Evolutionary conservation across 2,329 filamentous ascomycete genomes (phyloP), one percentile per base, ranked within the genome.

Genomic region (Xylariaceae sp.): DNA sequence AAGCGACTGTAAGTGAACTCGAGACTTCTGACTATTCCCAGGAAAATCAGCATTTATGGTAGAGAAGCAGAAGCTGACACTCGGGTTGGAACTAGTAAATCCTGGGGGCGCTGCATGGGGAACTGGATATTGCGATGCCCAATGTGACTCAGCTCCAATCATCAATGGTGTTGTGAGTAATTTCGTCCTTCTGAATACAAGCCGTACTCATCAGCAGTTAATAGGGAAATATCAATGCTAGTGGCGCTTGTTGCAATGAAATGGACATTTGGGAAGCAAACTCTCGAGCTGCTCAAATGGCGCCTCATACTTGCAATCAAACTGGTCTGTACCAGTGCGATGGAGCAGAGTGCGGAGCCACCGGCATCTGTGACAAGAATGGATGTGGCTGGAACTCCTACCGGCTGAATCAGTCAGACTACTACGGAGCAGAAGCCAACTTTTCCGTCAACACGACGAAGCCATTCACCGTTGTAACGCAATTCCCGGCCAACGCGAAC

Each of bases 191-290:
- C 20, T 22, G 5, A 16, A 11, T n/a, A 14, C 12, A 2, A 5
- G 22, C 29, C 22, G 16, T 25, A 19, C 56, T 56, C 29, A 60
- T 44, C 20, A n/a, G 4, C 12, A 14, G 17, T 11, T 29, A 14
- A 6, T 17, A 66, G 64, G 65, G 58, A 17, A 66, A 67, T 45
- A 52, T 67, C 42, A 59, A 60, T 6, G 57, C 52, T 27, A 55
- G 59, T 42, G 65, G 64, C 16, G 59, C 58, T n/a, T 67, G 64
- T 61, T 67, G 64, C 47, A 64, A 63, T 40, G 64, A 67, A 51
- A 66, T 67, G 64, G 64, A 67, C 44, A 65, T 67, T 49, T 67
- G 64, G 64, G 64, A 67, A 50, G 64, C 65, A 42, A 67, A 67
- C 55, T 54, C 60, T 25, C 64, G 64, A 16, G 55, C 63, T 7